Evolutionary conservation across 495 filamentous ascomycete species (phyloP).

Genomic region (Penicillium maclennaniae): DNA sequence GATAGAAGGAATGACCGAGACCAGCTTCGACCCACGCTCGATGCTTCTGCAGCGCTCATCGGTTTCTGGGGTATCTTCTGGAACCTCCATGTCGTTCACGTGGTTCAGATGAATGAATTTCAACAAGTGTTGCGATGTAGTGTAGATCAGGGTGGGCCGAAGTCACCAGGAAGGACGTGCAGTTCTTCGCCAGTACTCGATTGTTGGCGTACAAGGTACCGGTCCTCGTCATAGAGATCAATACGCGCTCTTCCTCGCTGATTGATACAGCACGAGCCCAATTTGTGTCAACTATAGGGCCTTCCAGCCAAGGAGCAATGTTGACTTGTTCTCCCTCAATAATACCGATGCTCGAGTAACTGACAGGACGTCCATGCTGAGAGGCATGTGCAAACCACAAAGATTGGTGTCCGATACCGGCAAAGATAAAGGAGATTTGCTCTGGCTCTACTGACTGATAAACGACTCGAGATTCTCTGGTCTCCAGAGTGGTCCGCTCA

Average conservation of each 20-base stretch:
- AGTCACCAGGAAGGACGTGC: slow-evolving; percentile 85
- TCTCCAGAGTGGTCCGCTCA: slow-evolving; percentile 38
- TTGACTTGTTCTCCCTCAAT: slow-evolving; percentile 14
- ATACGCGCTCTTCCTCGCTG: slow-evolving; percentile 38
- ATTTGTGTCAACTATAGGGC: slow-evolving; percentile 37
- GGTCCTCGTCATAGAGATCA: slow-evolving; percentile 57
- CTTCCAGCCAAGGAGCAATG: slow-evolving; percentile 26
- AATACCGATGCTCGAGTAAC: slow-evolving; percentile 30
- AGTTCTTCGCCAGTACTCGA: slow-evolving; percentile 69
- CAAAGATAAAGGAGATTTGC: slow-evolving; percentile 39
- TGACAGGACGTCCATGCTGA: slow-evolving; percentile 22
- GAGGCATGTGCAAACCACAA: slow-evolving; percentile 42
- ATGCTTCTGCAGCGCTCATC: slow-evolving; percentile 92
- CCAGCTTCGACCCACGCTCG: slow-evolving; percentile 80
- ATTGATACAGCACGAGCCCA: slow-evolving; percentile 39
- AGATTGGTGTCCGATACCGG: slow-evolving; percentile 32
- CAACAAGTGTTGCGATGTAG: slow-evolving; percentile 82
- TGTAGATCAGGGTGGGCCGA: slow-evolving; percentile 80
- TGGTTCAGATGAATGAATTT: slow-evolving; percentile 85
- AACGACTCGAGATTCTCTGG: slow-evolving; percentile 27
- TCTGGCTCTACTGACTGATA: slow-evolving; percentile 34
- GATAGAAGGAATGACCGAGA: slow-evolving; percentile 84
- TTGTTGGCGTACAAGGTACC: slow-evolving; percentile 79
- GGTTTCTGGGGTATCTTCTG: slow-evolving; percentile 80
- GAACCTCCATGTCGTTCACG: slow-evolving; percentile 71